Evolutionary conservation across 371 early-diverging fungal genomes (phyloP).

Genomic region (Fennellomyces sp.): DNA sequence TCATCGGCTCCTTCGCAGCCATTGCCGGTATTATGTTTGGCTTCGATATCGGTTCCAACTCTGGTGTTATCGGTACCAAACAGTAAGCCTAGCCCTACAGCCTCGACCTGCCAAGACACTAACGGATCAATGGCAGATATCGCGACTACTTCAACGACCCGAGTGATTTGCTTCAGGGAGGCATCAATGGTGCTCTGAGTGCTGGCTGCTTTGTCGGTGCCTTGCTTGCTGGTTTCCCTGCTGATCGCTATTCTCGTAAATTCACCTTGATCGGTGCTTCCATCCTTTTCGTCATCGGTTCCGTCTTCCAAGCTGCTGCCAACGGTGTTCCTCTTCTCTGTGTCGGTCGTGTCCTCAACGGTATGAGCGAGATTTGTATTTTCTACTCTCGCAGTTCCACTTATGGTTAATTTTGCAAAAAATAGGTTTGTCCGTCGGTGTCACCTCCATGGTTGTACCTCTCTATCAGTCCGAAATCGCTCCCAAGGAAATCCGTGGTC

Average conservation of each 20-base stretch:
- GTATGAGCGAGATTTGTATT: conserved; percentile 9
- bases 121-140: conserved; percentile 25
- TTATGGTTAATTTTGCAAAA: not conserved
- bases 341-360: conserved; percentile 33
- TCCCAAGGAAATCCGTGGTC: conserved; percentile 71
- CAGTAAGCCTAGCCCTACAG: conserved; percentile 28
- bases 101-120: not conserved
- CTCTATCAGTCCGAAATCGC: conserved; percentile 82
- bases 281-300: conserved; percentile 26
- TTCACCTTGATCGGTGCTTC: conserved; percentile 33
- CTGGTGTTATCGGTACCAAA: conserved; percentile 57
- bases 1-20: conserved; percentile 56
- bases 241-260: conserved; percentile 32
- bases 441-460: conserved; percentile 70
- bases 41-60: conserved; percentile 63
- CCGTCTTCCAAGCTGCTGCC: conserved; percentile 30
- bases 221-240: conserved; percentile 28
- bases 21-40: conserved; percentile 68
- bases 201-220: conserved; percentile 39
- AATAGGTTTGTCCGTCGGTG: conserved; percentile 51
- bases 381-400: not conserved
- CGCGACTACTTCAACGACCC: conserved; percentile 61
- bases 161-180: conserved; percentile 54
- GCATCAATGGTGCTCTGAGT: conserved; percentile 59
- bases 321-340: conserved; percentile 35